Conservation (phyloP, 2,329 filamentous ascomycete genomes). For the Fusarium liriodendri region DNA sequence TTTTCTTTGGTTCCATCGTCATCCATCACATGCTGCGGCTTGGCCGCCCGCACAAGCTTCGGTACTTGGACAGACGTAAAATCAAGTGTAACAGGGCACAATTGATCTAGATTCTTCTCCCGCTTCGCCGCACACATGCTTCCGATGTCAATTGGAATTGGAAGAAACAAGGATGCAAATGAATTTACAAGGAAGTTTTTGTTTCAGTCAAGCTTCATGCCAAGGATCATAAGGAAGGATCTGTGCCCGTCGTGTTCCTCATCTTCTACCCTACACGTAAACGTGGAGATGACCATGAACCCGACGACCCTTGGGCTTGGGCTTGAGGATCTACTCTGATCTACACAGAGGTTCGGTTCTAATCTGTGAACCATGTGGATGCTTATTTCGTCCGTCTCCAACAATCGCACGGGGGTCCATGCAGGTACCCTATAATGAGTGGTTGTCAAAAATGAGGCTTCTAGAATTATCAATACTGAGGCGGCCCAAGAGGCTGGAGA, state of each 20-base stretch:
- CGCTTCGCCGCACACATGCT: conserved; percentile 5
- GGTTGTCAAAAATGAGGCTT: not conserved
- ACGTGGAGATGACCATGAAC: not conserved
- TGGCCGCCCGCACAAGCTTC: conserved; percentile 14
- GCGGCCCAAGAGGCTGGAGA: not conserved
- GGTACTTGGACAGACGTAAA: conserved; percentile 1
- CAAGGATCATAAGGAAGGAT: not conserved
- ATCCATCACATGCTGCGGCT: conserved; percentile 28
- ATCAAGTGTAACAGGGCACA: conserved; percentile 8
- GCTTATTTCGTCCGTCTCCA: not conserved
- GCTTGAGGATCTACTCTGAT: not conserved
- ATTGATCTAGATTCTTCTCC: conserved; percentile 25
- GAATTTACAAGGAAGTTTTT: not conserved
- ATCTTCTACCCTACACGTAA: not conserved
- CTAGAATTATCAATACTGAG: not conserved
- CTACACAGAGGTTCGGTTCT: not conserved
- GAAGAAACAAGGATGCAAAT: not conserved
- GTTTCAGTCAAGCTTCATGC: not conserved
- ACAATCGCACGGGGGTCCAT: not conserved
- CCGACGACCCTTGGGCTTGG: not conserved
- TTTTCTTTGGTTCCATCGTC: conserved; percentile 22
- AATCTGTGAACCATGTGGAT: not conserved
- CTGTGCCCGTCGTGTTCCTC: not conserved
- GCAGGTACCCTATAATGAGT: not conserved
- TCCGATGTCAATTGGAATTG: not conserved